Percentiles rank a stretch among this genome's conserved stretches.
Evolutionary conservation across 257 asterid genomes (phyloP).

Genomic region (Penstemon newberryi): DNA sequence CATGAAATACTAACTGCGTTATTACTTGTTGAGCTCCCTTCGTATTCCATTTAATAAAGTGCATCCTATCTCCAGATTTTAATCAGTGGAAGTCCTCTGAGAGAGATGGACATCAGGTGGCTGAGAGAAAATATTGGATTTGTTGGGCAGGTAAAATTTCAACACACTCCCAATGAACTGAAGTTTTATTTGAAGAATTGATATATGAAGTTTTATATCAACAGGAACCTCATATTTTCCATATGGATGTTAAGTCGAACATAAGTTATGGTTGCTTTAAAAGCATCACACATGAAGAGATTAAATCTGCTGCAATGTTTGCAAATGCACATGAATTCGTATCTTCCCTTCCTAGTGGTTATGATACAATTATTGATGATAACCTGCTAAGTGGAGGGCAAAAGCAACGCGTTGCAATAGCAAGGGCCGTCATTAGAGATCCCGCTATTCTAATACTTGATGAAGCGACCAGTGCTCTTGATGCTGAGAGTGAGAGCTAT

Average conservation of each 20-base stretch:
- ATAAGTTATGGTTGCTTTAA: conserved; percentile 48
- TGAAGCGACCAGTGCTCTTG: conserved; percentile 73
- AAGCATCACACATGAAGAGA: conserved; percentile 42
- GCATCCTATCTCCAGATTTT: conserved; percentile 38
- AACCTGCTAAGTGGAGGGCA: conserved; percentile 62
- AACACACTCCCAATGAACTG: background rate
- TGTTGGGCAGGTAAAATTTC: conserved; percentile 54
- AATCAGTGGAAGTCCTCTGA: conserved; percentile 43
- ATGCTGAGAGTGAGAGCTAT: conserved; percentile 56
- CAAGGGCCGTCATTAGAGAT: conserved; percentile 64
- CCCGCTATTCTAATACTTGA: conserved; percentile 56
- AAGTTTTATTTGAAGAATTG: conserved; percentile 3
- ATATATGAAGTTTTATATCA: conserved; percentile 19
- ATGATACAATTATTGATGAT: conserved; percentile 46
- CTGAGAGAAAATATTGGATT: conserved; percentile 55
- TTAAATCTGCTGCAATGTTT: conserved; percentile 49
- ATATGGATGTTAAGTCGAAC: conserved; percentile 52
- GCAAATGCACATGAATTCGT: conserved; percentile 55
- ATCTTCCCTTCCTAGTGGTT: conserved; percentile 52
- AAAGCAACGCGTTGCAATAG: conserved; percentile 72
- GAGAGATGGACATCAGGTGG: conserved; percentile 56
- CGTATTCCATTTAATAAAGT: background rate
- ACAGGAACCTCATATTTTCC: conserved; percentile 60
- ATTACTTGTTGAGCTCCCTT: background rate
- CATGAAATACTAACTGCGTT: conserved; percentile 15